Conservation (phyloP, 2,329 filamentous ascomycete species). For the Talaromyces pinophilus region DNA sequence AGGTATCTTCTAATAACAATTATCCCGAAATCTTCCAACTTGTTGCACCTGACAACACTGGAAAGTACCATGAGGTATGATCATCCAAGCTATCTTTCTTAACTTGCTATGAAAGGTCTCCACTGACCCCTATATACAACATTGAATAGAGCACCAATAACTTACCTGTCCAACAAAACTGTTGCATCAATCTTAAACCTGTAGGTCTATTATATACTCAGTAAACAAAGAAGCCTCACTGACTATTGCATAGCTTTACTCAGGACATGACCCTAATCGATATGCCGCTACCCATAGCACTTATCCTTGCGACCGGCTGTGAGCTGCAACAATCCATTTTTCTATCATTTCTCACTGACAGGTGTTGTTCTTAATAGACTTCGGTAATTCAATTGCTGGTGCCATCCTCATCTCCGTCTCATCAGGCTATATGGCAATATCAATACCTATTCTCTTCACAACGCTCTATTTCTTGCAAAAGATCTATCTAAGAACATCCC, state of each 20-base stretch:
- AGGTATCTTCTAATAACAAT: slow-evolving; percentile 18
- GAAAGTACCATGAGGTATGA: slow-evolving; percentile 16
- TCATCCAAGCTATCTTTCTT: not conserved
- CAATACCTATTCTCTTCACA: slow-evolving; percentile 52
- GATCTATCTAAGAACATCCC: slow-evolving; percentile 61
- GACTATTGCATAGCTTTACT: slow-evolving; percentile 27
- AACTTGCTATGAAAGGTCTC: not conserved
- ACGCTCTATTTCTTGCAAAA: slow-evolving; percentile 56
- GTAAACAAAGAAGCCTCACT: not conserved
- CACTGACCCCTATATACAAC: not conserved
- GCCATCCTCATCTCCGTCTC: slow-evolving; percentile 31
- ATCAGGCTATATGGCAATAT: slow-evolving; percentile 51
- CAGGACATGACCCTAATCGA: slow-evolving; percentile 49
- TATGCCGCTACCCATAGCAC: slow-evolving; percentile 45
- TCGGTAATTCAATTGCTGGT: slow-evolving; percentile 17
- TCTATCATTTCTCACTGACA: not conserved
- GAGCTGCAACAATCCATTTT: slow-evolving; percentile 14
- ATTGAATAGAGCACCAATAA: slow-evolving; percentile 11
- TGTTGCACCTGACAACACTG: slow-evolving; percentile 5
- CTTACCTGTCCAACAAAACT: not conserved
- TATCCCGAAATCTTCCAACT: slow-evolving; percentile 12
- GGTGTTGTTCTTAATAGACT: not conserved
- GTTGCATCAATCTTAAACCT: slow-evolving; percentile 8
- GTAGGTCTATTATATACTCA: not conserved
- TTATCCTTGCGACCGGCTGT: slow-evolving; percentile 43